Evolutionary conservation across 2,329 filamentous ascomycete species (phyloP).

Genomic region (Botrytis pseudocinerea): DNA sequence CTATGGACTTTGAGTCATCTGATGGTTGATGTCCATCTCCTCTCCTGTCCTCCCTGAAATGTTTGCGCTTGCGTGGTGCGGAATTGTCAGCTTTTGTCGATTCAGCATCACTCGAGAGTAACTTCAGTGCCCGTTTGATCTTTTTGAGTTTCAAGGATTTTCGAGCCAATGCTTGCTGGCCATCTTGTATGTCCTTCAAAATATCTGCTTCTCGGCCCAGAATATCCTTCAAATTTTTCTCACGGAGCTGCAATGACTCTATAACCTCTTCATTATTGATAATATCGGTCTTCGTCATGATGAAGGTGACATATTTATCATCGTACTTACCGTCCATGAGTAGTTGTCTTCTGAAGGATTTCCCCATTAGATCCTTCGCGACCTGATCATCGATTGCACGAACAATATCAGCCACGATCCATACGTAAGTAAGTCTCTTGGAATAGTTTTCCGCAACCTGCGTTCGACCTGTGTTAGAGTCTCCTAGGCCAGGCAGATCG

Average conservation of each 20-base stretch:
- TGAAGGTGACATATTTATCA: not conserved
- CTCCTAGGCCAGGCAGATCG: slow-evolving; percentile 11
- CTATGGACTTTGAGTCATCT: not conserved
- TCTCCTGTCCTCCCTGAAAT: not conserved
- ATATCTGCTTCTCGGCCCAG: not conserved
- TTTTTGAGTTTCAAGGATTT: not conserved
- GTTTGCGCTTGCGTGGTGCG: not conserved
- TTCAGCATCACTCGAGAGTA: not conserved
- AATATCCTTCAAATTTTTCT: not conserved
- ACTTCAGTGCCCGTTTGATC: not conserved
- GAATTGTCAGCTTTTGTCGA: not conserved
- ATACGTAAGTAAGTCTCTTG: not conserved
- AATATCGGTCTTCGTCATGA: slow-evolving; percentile 2
- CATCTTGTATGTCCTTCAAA: not conserved
- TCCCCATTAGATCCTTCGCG: slow-evolving; percentile 15
- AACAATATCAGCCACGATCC: slow-evolving; percentile 14
- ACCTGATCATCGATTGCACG: slow-evolving; percentile 7
- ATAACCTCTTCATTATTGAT: slow-evolving; percentile 7
- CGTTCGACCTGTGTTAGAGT: not conserved
- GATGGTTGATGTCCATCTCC: not conserved
- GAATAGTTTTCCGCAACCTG: not conserved
- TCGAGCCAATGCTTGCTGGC: not conserved
- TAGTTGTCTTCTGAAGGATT: not conserved
- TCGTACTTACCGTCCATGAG: slow-evolving; percentile 19
- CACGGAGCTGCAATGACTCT: not conserved